Conservation (phyloP, 1,284 basidiomycete genomes). For the Irpex rosettiformis region DNA sequence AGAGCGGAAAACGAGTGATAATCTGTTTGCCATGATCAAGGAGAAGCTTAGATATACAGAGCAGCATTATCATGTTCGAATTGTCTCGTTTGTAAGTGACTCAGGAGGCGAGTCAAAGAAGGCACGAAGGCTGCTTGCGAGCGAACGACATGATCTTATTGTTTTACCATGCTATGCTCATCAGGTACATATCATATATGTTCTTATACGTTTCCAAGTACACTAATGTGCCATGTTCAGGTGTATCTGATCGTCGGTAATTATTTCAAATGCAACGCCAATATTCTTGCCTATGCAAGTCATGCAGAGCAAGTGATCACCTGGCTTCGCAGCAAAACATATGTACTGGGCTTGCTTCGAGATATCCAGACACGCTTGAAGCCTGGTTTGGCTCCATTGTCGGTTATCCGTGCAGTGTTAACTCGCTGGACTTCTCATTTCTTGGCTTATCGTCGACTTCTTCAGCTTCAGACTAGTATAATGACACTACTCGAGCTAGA, state of each 20-base stretch:
- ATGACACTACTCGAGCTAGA: not conserved
- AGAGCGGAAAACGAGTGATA: not conserved
- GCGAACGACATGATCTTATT: not conserved
- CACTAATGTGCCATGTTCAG: not conserved
- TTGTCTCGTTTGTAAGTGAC: not conserved
- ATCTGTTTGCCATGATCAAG: not conserved
- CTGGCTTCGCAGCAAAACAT: too few species aligned
- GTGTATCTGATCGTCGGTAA: not conserved
- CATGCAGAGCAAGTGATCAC: too few species aligned
- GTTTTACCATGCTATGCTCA: not conserved
- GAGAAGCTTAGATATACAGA: not conserved
- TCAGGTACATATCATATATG: not conserved
- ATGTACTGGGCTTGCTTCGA: too few species aligned
- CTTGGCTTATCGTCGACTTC: constrained; percentile 25
- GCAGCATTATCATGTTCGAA: not conserved
- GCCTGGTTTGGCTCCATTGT: too few species aligned
- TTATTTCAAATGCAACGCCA: not conserved
- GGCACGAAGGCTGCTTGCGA: not conserved
- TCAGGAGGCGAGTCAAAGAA: not conserved
- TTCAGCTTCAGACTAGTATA: constrained; percentile 19
- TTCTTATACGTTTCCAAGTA: not conserved
- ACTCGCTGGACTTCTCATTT: constrained; percentile 37
- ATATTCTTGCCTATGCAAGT: too few species aligned
- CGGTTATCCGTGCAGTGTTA: constrained; percentile 19
- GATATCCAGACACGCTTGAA: too few species aligned